Evolutionary conservation across 345 rosid genomes (phyloP).

Genomic region (Ricinus communis): DNA sequence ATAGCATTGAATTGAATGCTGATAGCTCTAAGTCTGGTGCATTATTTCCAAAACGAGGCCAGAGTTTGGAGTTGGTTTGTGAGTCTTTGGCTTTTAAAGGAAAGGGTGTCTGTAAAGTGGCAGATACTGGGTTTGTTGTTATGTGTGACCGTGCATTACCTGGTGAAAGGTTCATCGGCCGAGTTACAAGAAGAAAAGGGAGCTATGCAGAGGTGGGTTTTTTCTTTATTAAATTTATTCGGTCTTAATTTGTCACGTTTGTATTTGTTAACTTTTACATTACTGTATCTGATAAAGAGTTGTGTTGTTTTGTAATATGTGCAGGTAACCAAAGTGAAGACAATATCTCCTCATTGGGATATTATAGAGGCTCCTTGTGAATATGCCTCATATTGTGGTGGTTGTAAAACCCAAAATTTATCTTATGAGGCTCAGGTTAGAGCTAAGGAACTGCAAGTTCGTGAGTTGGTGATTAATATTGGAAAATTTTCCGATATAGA

Average conservation of each 20-base stretch:
- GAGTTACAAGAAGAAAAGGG: slow-evolving; percentile 78
- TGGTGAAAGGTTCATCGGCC: slow-evolving; percentile 86
- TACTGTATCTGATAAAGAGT: not conserved
- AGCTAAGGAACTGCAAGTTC: slow-evolving; percentile 84
- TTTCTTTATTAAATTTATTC: not conserved
- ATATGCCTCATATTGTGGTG: slow-evolving; percentile 81
- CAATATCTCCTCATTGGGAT: slow-evolving; percentile 69
- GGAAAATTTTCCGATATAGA: slow-evolving; percentile 63
- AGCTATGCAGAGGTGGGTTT: slow-evolving; percentile 74
- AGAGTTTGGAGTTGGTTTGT: slow-evolving; percentile 76
- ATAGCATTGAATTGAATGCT: not conserved
- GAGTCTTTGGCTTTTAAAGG: slow-evolving; percentile 91
- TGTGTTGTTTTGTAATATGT: slow-evolving; percentile 15
- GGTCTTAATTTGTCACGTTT: not conserved
- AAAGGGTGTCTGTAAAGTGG: slow-evolving; percentile 76
- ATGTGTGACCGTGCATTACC: slow-evolving; percentile 91
- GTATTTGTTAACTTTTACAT: no score
- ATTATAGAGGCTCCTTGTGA: slow-evolving; percentile 87
- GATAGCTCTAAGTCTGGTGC: slow-evolving; percentile 25
- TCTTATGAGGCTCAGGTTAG: slow-evolving; percentile 77
- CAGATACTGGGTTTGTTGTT: slow-evolving; percentile 76
- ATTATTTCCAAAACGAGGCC: slow-evolving; percentile 76
- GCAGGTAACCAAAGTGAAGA: slow-evolving; percentile 71
- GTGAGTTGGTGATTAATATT: slow-evolving; percentile 59
- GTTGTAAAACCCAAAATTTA: slow-evolving; percentile 85